These are phyloP conservation scores for Boletus huronensis DNA, from an alignment of 768 basidiomycete genomes.

Conservation along the genomic window DNA sequence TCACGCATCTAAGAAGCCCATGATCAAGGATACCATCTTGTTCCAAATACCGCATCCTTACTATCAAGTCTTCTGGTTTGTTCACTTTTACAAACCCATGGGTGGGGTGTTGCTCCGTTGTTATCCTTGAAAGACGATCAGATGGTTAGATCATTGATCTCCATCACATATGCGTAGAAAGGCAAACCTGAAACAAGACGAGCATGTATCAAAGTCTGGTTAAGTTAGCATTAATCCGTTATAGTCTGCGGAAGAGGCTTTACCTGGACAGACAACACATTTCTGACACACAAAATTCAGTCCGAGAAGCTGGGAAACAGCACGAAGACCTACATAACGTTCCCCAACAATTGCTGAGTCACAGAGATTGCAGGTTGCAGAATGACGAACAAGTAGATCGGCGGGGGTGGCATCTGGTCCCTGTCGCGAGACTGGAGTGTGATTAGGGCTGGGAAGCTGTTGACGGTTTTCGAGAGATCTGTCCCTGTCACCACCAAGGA, in stretches of 20 bases:
- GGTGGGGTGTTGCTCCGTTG: slow-evolving; percentile 66
- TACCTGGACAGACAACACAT: slow-evolving; percentile 66
- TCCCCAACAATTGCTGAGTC: slow-evolving; percentile 64
- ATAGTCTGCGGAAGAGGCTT: background rate
- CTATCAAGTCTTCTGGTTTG: slow-evolving; percentile 54
- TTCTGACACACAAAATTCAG: slow-evolving; percentile 46
- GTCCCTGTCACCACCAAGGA: slow-evolving; percentile 35
- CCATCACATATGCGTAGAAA: background rate
- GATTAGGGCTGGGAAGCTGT: background rate
- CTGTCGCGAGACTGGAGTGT: background rate
- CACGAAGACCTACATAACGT: slow-evolving; percentile 57
- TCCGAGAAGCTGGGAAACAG: background rate
- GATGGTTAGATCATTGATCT: background rate
- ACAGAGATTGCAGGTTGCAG: slow-evolving; percentile 75
- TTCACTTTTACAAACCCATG: slow-evolving; percentile 70
- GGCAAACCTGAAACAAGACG: slow-evolving; percentile 59
- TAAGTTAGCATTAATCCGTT: slow-evolving; percentile 5
- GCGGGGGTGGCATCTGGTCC: background rate
- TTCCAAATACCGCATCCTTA: slow-evolving; percentile 30
- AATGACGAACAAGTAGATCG: slow-evolving; percentile 43
- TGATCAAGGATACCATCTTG: background rate
- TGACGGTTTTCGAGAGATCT: slow-evolving; percentile 23
- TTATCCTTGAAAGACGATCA: slow-evolving; percentile 44
- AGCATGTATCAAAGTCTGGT: slow-evolving; percentile 74
- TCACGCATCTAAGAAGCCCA: slow-evolving; percentile 29